These are phyloP conservation scores for Nitzschia putrida DNA, from an alignment of 108 stramenopile genomes.

Conservation along the genomic window DNA sequence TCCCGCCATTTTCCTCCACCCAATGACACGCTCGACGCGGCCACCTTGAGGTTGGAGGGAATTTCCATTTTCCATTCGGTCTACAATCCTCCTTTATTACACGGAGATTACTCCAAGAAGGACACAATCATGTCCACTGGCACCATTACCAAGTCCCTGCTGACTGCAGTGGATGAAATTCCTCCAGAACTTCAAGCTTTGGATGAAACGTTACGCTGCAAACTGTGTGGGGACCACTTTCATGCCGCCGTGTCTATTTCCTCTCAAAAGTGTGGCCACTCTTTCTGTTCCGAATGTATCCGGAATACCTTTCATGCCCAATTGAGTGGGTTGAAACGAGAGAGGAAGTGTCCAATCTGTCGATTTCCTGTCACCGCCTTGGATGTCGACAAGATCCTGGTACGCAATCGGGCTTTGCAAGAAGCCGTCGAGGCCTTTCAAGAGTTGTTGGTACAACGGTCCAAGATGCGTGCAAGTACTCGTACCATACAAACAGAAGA, in stretches of 20 bases:
- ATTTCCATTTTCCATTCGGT: too few species aligned
- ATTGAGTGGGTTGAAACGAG: slow-evolving; percentile 9
- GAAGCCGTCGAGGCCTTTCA: slow-evolving; percentile 25
- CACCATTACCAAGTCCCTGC: too few species aligned
- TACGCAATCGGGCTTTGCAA: slow-evolving; percentile 27
- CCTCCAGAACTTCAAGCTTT: slow-evolving; percentile 5
- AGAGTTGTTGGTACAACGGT: not conserved
- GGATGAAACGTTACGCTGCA: slow-evolving; percentile 17
- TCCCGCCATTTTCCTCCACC: too few species aligned
- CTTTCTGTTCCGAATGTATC: slow-evolving; percentile 65
- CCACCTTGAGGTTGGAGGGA: too few species aligned
- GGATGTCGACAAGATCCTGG: slow-evolving; percentile 20
- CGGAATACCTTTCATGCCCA: slow-evolving; percentile 34
- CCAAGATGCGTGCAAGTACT: not conserved
- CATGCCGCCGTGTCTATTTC: slow-evolving; percentile 13
- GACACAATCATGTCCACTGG: too few species aligned
- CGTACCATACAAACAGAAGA: not conserved
- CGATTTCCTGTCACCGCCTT: slow-evolving; percentile 6
- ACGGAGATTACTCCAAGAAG: too few species aligned
- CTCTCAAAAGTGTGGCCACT: slow-evolving; percentile 29
- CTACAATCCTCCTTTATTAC: too few species aligned
- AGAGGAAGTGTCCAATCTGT: slow-evolving; percentile 34
- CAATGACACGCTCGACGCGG: too few species aligned
- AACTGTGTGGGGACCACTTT: not conserved
- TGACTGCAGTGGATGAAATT: not conserved